phyloP scores from a whole-genome alignment of 768 basidiomycete genomes.

The Peribolospora kevripleyi region DNA sequence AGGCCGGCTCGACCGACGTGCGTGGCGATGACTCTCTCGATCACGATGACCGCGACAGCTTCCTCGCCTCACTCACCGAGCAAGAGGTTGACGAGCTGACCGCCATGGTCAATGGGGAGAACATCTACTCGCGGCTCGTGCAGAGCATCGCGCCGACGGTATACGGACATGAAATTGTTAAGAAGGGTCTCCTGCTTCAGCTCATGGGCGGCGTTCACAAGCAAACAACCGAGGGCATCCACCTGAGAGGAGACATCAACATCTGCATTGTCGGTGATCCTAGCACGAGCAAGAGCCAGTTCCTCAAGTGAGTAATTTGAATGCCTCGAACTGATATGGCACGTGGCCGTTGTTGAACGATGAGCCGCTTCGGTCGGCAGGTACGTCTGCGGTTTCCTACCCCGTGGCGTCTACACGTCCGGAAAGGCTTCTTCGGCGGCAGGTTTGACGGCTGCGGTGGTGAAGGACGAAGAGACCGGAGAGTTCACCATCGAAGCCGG shows the following conservation, averaged over 20 bases:
- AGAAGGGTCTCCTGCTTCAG: conserved; percentile 85
- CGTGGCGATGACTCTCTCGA: conserved; percentile 56
- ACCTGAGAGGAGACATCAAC: conserved; percentile 94
- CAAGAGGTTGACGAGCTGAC: conserved; percentile 88
- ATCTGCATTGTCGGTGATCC: conserved; percentile 97
- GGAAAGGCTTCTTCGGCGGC: conserved; percentile 99
- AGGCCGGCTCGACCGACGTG: conserved; percentile 58
- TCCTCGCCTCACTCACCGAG: conserved; percentile 67
- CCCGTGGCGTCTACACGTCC: conserved; percentile 91
- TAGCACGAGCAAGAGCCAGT: conserved; percentile 92
- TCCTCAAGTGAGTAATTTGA: conserved; percentile 51
- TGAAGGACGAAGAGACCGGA: conserved; percentile 93
- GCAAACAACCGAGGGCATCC: conserved; percentile 82
- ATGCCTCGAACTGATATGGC: background rate
- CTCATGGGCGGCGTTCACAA: conserved; percentile 99
- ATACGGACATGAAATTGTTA: conserved; percentile 95
- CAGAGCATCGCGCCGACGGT: conserved; percentile 92
- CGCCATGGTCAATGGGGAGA: conserved; percentile 76
- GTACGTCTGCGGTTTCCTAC: conserved; percentile 92
- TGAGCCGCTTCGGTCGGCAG: conserved; percentile 22
- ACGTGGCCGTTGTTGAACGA: background rate
- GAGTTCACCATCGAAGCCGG: conserved; percentile 99
- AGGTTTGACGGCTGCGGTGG: conserved; percentile 93
- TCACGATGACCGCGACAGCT: conserved; percentile 34
- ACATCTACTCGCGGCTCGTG: conserved; percentile 83